Conservation (phyloP, 331 rosid genomes). For the Cydonia oblonga region DNA sequence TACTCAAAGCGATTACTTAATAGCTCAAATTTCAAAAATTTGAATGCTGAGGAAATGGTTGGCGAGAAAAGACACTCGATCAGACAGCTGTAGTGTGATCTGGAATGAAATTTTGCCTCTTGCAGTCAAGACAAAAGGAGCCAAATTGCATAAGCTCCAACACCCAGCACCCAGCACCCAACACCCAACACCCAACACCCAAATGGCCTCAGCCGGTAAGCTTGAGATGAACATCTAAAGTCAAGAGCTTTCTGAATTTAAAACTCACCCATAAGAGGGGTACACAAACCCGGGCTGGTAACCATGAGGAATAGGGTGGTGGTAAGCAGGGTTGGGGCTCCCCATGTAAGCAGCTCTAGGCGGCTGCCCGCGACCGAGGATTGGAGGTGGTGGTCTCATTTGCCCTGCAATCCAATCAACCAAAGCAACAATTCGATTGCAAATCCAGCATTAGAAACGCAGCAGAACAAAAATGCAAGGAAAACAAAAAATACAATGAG, state of each 20-base stretch:
- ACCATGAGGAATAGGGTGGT: constrained; percentile 12
- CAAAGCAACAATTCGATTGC: not conserved
- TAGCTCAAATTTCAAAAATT: not conserved
- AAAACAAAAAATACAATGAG: not conserved
- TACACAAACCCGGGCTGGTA: constrained; percentile 13
- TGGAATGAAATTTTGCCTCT: not conserved
- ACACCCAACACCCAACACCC: no score
- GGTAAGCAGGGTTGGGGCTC: constrained; percentile 9
- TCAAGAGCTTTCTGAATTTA: not conserved
- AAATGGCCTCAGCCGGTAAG: not conserved
- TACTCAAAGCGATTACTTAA: not conserved
- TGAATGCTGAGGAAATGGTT: not conserved
- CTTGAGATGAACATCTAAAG: not conserved
- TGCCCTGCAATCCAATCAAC: constrained; percentile 1
- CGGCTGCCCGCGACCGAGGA: constrained; percentile 7
- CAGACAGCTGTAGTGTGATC: not conserved
- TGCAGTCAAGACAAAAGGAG: not conserved
- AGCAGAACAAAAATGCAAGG: not conserved
- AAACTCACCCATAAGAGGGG: constrained; percentile 19
- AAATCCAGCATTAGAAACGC: not conserved
- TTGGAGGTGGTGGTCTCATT: constrained; percentile 1
- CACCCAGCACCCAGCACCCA: no score
- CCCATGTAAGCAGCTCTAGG: constrained; percentile 12
- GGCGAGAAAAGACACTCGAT: not conserved
- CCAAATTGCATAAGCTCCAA: not conserved